Evolutionary conservation across 75 land plant species (phyloP).

Genomic region (Ceratopteris richardii): DNA sequence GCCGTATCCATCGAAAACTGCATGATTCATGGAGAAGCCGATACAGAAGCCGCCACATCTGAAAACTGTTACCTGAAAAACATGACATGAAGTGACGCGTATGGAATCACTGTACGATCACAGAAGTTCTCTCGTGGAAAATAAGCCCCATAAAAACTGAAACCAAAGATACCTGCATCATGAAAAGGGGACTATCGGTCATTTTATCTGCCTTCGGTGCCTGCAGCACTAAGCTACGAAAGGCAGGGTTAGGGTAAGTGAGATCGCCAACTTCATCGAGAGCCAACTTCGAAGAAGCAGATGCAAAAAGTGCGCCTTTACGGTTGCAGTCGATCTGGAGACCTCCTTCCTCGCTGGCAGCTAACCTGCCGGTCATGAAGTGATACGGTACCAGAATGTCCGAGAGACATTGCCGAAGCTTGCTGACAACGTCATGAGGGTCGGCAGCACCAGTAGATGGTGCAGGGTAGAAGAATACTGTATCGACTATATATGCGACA

Average conservation of each 20-base stretch:
- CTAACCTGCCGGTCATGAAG: conserved; percentile 41
- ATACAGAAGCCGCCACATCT: conserved; percentile 49
- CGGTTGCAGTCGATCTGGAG: conserved; percentile 35
- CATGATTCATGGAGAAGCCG: conserved; percentile 34
- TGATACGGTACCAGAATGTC: conserved; percentile 36
- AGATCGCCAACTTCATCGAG: conserved; percentile 26
- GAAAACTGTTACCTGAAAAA: conserved; percentile 38
- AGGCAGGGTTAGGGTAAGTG: conserved; percentile 24
- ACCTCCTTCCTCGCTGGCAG: conserved; percentile 14
- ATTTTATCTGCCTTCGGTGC: background rate
- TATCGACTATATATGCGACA: conserved; percentile 21
- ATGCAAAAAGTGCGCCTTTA: conserved; percentile 28
- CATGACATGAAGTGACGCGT: background rate
- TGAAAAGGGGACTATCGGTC: conserved; percentile 15
- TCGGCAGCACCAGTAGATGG: conserved; percentile 13
- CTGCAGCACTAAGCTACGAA: conserved; percentile 12
- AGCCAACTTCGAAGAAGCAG: conserved; percentile 13
- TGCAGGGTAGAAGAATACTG: conserved; percentile 21
- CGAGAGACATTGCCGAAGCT: conserved; percentile 7
- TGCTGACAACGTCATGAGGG: background rate
- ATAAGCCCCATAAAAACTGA: too few relatives aligned
- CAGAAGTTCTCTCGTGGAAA: too few relatives aligned
- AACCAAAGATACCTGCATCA: conserved; percentile 24
- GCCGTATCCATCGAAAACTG: conserved; percentile 30
- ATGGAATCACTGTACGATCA: background rate